Evolutionary conservation across 179 eudicot genomes (phyloP).

Genomic region (Silene coronaria): DNA sequence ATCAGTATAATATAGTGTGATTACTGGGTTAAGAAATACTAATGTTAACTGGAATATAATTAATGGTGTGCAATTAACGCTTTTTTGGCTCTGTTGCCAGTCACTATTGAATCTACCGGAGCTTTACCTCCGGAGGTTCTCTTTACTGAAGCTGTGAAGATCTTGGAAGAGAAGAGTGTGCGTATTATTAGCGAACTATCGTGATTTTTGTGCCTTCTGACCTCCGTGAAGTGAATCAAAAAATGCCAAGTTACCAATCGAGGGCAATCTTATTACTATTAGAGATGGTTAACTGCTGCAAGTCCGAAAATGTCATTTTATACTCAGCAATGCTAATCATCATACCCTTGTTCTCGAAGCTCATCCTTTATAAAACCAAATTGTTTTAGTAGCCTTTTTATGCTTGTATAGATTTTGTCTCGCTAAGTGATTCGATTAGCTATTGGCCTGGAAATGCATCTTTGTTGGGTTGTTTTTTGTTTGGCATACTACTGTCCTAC

Average conservation of each 20-base stretch:
- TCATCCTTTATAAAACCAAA: neutral
- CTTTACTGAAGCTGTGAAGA: constrained; percentile 87
- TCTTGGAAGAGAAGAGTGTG: constrained; percentile 77
- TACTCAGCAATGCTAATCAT: neutral
- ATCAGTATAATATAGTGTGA: neutral
- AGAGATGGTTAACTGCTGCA: neutral
- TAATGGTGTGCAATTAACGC: neutral
- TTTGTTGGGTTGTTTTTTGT: too few relatives aligned
- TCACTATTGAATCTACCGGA: constrained; percentile 86
- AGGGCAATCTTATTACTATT: neutral
- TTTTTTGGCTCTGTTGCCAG: constrained; percentile 26
- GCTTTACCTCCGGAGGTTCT: constrained; percentile 84
- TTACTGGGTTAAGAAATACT: neutral
- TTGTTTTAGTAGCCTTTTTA: neutral
- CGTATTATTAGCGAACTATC: constrained; percentile 76
- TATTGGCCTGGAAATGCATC: too few relatives aligned
- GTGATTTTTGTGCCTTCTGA: constrained; percentile 22
- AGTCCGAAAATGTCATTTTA: neutral
- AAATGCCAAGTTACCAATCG: neutral
- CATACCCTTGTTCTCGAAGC: neutral
- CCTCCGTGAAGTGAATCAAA: neutral
- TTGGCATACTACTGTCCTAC: too few relatives aligned
- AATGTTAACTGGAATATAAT: neutral
- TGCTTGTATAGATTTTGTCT: constrained; percentile 21
- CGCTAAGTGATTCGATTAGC: neutral